Evolutionary conservation across 495 filamentous ascomycete genomes (phyloP).

Genomic region (Arthonia radiata): DNA sequence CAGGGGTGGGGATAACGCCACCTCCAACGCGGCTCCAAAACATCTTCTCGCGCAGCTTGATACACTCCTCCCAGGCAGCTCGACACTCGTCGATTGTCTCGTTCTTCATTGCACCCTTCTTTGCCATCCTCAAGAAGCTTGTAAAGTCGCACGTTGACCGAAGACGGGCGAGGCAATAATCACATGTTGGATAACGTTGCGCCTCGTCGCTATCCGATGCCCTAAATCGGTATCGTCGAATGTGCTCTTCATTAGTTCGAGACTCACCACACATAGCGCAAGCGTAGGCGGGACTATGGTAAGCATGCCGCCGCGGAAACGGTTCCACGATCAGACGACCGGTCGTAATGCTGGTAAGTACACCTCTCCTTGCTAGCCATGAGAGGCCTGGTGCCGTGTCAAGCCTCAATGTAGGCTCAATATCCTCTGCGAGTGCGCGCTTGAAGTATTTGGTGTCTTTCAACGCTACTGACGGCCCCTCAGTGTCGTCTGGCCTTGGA

Average conservation of each 20-base stretch:
- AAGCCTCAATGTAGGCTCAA: constrained; percentile 77
- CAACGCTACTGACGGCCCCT: too few relatives aligned
- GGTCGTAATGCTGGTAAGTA: constrained; percentile 57
- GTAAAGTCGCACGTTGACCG: constrained; percentile 79
- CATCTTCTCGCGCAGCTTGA: constrained; percentile 72
- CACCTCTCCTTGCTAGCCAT: constrained; percentile 69
- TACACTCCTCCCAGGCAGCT: constrained; percentile 80
- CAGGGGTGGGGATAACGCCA: constrained; percentile 42
- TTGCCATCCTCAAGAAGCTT: constrained; percentile 66
- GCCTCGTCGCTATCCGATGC: constrained; percentile 64
- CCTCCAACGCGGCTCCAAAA: constrained; percentile 87
- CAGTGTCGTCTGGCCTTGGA: too few relatives aligned
- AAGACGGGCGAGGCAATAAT: constrained; percentile 62
- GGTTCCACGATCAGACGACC: constrained; percentile 83
- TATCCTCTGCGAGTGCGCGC: constrained; percentile 60
- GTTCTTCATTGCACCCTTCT: constrained; percentile 71
- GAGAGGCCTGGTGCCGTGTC: constrained; percentile 77
- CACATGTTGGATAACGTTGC: constrained; percentile 71
- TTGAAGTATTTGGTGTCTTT: constrained; percentile 93
- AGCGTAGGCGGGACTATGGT: constrained; percentile 29
- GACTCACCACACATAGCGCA: constrained; percentile 79
- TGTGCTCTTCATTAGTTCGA: constrained; percentile 38
- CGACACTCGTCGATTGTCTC: constrained; percentile 22
- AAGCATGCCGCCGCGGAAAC: constrained; percentile 31
- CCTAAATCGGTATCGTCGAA: constrained; percentile 69